Percentiles rank a stretch among this genome's conserved stretches.
phyloP scores from a whole-genome alignment of 1,284 basidiomycete genomes.

The Cryptococcus maquisensis region DNA sequence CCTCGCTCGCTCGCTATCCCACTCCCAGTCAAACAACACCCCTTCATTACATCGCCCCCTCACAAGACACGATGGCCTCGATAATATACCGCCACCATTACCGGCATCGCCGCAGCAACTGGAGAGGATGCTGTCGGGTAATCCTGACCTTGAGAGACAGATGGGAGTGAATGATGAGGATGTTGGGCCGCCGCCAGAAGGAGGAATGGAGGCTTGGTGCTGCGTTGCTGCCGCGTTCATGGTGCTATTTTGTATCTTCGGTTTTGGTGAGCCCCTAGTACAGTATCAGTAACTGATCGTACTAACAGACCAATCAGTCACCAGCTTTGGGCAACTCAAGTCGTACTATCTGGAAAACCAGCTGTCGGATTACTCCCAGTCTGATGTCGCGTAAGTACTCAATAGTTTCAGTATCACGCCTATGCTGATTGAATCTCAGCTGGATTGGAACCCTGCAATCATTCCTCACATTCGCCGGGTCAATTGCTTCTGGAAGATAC shows the following conservation, averaged over 20 bases:
- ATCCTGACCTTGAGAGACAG: slow-evolving; percentile 27
- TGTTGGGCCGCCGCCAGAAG: slow-evolving; percentile 44
- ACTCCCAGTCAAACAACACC: slow-evolving; percentile 1
- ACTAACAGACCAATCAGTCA: slow-evolving; percentile 19
- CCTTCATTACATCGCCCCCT: slow-evolving; percentile 12
- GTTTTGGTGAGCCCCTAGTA: slow-evolving; percentile 34
- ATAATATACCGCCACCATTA: slow-evolving; percentile 27
- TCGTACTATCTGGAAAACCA: slow-evolving; percentile 40
- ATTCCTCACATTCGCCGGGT: slow-evolving; percentile 33
- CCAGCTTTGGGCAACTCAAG: slow-evolving; percentile 40
- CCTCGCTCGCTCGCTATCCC: slow-evolving; percentile 3
- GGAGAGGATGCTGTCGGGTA: slow-evolving; percentile 19
- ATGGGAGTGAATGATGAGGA: slow-evolving; percentile 21
- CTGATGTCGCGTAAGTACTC: slow-evolving; percentile 37
- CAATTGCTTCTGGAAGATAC: slow-evolving; percentile 37
- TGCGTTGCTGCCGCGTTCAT: slow-evolving; percentile 36
- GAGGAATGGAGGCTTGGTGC: slow-evolving; percentile 43
- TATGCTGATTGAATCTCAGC: slow-evolving; percentile 10
- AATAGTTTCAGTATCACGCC: not conserved
- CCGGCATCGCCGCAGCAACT: slow-evolving; percentile 15
- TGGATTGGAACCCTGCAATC: slow-evolving; percentile 41
- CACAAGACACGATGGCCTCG: slow-evolving; percentile 24
- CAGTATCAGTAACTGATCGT: not conserved
- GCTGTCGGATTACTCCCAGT: slow-evolving; percentile 29
- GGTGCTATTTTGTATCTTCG: slow-evolving; percentile 41